These are phyloP conservation scores for Gossypium rotundifolium DNA, from an alignment of 345 rosid species.

Conservation along the genomic window DNA sequence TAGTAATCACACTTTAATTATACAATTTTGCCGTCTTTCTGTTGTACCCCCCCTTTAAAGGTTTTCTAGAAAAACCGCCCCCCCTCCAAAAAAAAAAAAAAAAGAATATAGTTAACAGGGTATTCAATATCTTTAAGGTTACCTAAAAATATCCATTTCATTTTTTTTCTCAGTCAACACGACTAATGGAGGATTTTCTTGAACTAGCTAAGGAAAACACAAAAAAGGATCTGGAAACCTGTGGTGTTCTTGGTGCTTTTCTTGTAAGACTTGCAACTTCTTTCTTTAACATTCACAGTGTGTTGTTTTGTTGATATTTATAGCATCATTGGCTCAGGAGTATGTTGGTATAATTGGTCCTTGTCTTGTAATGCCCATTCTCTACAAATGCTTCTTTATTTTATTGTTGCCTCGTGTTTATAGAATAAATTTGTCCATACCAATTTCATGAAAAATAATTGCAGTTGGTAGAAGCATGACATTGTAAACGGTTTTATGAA, in stretches of 20 bases:
- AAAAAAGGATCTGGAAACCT: slow-evolving; percentile 80
- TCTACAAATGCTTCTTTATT: neutral
- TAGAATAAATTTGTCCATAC: neutral
- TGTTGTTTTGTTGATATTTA: neutral
- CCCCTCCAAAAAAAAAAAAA: neutral
- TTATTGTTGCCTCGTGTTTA: neutral
- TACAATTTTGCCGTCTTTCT: neutral
- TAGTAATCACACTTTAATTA: slow-evolving; percentile 15
- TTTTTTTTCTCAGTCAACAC: slow-evolving; percentile 41
- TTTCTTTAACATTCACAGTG: neutral
- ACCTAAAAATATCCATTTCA: neutral
- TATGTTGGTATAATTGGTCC: neutral
- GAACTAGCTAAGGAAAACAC: slow-evolving; percentile 84
- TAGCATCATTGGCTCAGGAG: neutral
- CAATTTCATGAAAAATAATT: neutral
- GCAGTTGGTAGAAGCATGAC: neutral
- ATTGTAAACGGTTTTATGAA: neutral
- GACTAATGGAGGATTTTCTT: slow-evolving; percentile 74
- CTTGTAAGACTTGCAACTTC: slow-evolving; percentile 41
- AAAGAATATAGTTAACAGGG: neutral
- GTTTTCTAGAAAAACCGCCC: neutral
- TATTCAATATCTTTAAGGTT: neutral
- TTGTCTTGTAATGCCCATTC: neutral
- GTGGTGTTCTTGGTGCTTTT: slow-evolving; percentile 83
- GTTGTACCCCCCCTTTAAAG: no score